Evolutionary conservation across 73 alveolate genomes (phyloP).

Genomic region (Urostyla sp.): DNA sequence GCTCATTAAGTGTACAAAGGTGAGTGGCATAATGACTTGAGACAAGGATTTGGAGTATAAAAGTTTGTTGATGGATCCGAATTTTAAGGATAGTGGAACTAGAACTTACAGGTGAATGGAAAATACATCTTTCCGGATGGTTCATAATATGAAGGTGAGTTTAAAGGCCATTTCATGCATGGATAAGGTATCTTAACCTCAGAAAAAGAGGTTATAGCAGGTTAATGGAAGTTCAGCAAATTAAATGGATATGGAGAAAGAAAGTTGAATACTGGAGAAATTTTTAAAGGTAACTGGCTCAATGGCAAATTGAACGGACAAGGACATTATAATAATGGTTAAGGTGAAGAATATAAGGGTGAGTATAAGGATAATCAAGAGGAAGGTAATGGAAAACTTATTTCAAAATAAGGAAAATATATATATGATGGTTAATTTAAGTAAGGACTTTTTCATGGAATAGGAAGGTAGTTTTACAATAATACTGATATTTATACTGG

Average conservation of each 20-base stretch:
- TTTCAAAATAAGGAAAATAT: neutral
- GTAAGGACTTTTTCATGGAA: conserved; percentile 26
- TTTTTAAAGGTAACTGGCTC: conserved; percentile 46
- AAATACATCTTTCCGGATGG: conserved; percentile 50
- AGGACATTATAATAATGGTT: conserved; percentile 47
- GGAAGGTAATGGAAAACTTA: conserved; percentile 41
- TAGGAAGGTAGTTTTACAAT: neutral
- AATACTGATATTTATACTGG: conserved; percentile 37
- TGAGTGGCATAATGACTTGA: conserved; percentile 79
- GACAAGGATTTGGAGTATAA: conserved; percentile 77
- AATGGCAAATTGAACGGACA: conserved; percentile 40
- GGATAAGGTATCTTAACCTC: conserved; percentile 53
- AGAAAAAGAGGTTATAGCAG: conserved; percentile 42
- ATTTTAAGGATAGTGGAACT: conserved; percentile 91
- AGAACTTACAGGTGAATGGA: conserved; percentile 77
- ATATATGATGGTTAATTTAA: conserved; percentile 4
- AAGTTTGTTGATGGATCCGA: conserved; percentile 77
- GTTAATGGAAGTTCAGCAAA: conserved; percentile 51
- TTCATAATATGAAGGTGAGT: conserved; percentile 46
- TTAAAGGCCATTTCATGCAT: conserved; percentile 11
- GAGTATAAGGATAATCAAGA: conserved; percentile 40
- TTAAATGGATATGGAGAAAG: conserved; percentile 64
- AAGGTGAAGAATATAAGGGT: conserved; percentile 35
- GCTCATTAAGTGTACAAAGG: conserved; percentile 71
- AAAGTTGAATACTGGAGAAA: neutral